Evolutionary conservation across 2,329 filamentous ascomycete species (phyloP).

Genomic region (Madurella fahalii): DNA sequence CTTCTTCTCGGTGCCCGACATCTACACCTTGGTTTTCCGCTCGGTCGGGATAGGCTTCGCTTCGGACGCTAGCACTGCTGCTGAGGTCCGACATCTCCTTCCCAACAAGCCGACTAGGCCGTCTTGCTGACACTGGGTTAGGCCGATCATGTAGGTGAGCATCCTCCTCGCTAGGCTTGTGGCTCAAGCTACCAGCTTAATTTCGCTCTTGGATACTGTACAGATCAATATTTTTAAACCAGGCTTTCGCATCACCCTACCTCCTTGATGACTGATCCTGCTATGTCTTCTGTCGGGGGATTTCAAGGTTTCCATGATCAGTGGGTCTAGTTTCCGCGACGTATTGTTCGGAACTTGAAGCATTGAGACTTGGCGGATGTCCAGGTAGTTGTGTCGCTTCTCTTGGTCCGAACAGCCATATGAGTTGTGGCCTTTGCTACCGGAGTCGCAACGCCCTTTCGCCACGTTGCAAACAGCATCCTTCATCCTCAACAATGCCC

Average conservation of each 20-base stretch:
- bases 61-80: slow-evolving; percentile 32
- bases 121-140: slow-evolving; percentile 17
- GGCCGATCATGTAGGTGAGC: slow-evolving; percentile 33
- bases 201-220: slow-evolving; percentile 37
- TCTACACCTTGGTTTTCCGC: slow-evolving; percentile 34
- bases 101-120: slow-evolving; percentile 5
- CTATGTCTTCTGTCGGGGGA: slow-evolving; percentile 39
- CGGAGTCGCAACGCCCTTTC: slow-evolving; percentile 33
- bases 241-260: slow-evolving; percentile 36
- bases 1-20: slow-evolving; percentile 33
- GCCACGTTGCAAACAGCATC: slow-evolving; percentile 38
- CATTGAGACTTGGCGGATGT: slow-evolving; percentile 29
- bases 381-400: slow-evolving; percentile 35
- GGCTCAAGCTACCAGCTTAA: slow-evolving; percentile 40
- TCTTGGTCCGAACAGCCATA: slow-evolving; percentile 40
- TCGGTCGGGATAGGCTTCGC: slow-evolving; percentile 39
- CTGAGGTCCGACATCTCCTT: slow-evolving; percentile 32
- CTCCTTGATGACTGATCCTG: slow-evolving; percentile 37
- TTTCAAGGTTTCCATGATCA: slow-evolving; percentile 43
- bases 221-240: slow-evolving; percentile 40
- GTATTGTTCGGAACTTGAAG: background rate
- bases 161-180: slow-evolving; percentile 44
- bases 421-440: slow-evolving; percentile 38
- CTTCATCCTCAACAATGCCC: slow-evolving; percentile 39
- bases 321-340: slow-evolving; percentile 32